A percentile compares a stretch with the other conserved stretches of the same genome.
phyloP scores from a whole-genome alignment of 352 stramenopile species.

The Phytophthora citricola region DNA sequence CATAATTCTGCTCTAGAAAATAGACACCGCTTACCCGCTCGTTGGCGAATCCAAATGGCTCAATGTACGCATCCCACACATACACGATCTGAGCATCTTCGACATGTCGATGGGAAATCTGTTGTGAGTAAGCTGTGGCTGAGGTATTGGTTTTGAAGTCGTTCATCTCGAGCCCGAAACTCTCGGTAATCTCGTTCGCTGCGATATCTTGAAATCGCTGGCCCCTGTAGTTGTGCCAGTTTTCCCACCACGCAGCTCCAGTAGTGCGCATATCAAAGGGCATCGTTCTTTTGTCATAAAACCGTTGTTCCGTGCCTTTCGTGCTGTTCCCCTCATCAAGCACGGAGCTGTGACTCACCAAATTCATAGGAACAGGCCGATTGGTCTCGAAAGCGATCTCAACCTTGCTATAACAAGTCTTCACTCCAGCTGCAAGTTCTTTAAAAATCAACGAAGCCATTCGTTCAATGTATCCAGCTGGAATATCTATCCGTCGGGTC shows the following conservation, averaged over 20 bases:
- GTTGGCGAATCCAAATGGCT: conserved; percentile 56
- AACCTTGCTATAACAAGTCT: conserved; percentile 39
- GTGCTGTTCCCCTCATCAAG: conserved; percentile 24
- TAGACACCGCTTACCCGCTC: conserved; percentile 45
- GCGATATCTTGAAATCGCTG: conserved; percentile 30
- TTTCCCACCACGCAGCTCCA: conserved; percentile 44
- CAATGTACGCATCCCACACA: conserved; percentile 58
- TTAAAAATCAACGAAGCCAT: conserved; percentile 39
- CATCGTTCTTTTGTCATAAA: conserved; percentile 40
- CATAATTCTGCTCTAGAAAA: conserved; percentile 63
- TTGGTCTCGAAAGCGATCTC: conserved; percentile 35
- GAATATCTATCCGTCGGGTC: conserved; percentile 22
- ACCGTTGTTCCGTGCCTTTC: conserved; percentile 40
- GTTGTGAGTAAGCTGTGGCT: conserved; percentile 50
- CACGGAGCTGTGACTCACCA: conserved; percentile 15
- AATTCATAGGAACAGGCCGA: conserved; percentile 13
- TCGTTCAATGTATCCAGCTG: conserved; percentile 17
- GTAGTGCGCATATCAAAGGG: conserved; percentile 42
- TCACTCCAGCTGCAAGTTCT: conserved; percentile 36
- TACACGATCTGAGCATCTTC: conserved; percentile 61
- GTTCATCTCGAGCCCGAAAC: conserved; percentile 57
- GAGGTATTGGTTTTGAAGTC: conserved; percentile 51
- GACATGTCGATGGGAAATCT: conserved; percentile 57
- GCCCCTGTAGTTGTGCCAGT: conserved; percentile 36
- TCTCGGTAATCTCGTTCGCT: conserved; percentile 57